Percentiles rank a stretch among this genome's conserved stretches.
Conservation (phyloP, 805 yeast genomes). For the Saturnispora ahearnii region DNA sequence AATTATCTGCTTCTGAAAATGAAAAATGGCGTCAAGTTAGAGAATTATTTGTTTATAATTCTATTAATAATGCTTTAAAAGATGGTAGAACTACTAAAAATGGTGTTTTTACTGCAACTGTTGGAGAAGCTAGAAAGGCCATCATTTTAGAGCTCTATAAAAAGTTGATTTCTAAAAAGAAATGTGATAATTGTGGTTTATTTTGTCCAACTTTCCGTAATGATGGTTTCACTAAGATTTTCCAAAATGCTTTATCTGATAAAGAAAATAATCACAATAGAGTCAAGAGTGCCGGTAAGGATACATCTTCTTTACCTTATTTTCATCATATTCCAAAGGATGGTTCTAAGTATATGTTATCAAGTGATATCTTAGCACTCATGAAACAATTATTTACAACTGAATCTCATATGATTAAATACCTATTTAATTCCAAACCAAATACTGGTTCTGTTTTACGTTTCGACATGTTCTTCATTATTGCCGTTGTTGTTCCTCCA, state of each 20-base stretch:
- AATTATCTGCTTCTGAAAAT: slow-evolving; percentile 14
- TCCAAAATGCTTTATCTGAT: slow-evolving; percentile 77
- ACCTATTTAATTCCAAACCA: slow-evolving; percentile 79
- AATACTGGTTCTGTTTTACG: slow-evolving; percentile 34
- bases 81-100: slow-evolving; percentile 60
- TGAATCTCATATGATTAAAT: slow-evolving; percentile 61
- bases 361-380: slow-evolving; percentile 79
- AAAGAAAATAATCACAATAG: slow-evolving; percentile 76
- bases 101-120: slow-evolving; percentile 77
- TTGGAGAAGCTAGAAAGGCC: slow-evolving; percentile 76
- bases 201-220: slow-evolving; percentile 89
- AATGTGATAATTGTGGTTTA: slow-evolving; percentile 95
- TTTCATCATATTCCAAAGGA: slow-evolving; percentile 46
- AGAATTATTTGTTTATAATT: slow-evolving; percentile 58
- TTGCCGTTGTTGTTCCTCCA: slow-evolving; percentile 87
- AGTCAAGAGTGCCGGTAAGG: slow-evolving; percentile 53
- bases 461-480: slow-evolving; percentile 86
- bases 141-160: slow-evolving; percentile 66
- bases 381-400: slow-evolving; percentile 64
- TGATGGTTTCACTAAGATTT: slow-evolving; percentile 88
- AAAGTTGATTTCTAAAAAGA: slow-evolving; percentile 63
- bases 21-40: slow-evolving; percentile 39
- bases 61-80: slow-evolving; percentile 63
- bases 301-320: slow-evolving; percentile 15
- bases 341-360: slow-evolving; percentile 78